Evolutionary conservation across 108 stramenopile species (phyloP), one percentile per base, ranked within the genome.

Genomic region (Schizochytrium sp.): DNA sequence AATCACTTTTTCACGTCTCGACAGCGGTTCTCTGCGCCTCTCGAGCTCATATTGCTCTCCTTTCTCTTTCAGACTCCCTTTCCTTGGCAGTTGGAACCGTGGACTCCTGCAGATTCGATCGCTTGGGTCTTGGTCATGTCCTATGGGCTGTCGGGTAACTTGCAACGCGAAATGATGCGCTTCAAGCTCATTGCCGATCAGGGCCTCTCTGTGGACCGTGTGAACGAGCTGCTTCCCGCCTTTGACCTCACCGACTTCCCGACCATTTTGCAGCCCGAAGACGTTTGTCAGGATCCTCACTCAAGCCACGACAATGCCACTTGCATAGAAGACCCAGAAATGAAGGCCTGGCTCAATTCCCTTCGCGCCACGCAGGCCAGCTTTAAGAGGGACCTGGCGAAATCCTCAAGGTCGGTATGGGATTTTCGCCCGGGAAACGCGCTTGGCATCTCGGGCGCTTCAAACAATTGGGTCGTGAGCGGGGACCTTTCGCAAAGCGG

Each of bases 61-160:
- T 12, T 47, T 14, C 12, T 83, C 16, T 21, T 83, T 5, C 87
- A 87, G 18, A 28, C 23, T 21, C 41, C 29, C 57, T 45, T n/a
- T 5, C 51, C 76, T 34, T 45, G n/a, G 21, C 58, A 58, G 34
- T 23, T 72, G 19, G 76, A 53, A 16, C 89, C 76, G 25, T 88
- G 87, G 87, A 60, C 58, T 5, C 58, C 29, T 5, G 88, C 25
- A 4, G 89, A 89, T 59, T 57, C 53, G 12, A 19, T 89, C 21
- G 89, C 88, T 19, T 89, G 89, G 89, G 72, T 25, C 8, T n/a
- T 57, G 60, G 6, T 89, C 60, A 89, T 89, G 89, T 19, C 83
- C 6, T 89, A 47, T 29, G 83, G 88, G 19, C 89, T 89, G 43
- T 41, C 83, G 14, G 72, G 58, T 1, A 89, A 89, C 60, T 29